phyloP scores from a whole-genome alignment of 2,329 filamentous ascomycete genomes.

The Pseudogymnoascus sp. region DNA sequence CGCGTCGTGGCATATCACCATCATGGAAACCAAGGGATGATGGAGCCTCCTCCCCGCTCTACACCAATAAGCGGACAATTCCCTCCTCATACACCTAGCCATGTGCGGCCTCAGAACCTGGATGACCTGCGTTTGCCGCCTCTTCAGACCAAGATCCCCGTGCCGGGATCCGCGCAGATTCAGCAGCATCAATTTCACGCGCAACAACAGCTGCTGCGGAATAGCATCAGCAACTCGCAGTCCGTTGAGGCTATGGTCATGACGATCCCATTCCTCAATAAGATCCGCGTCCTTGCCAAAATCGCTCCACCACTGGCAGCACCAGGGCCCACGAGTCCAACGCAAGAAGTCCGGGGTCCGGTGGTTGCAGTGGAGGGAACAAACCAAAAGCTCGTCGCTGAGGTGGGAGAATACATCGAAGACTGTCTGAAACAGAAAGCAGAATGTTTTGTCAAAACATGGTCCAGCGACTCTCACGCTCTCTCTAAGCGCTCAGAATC shows the following conservation, averaged over 20 bases:
- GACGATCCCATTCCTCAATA: conserved; percentile 66
- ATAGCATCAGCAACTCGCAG: conserved; percentile 33
- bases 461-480: conserved; percentile 15
- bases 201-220: conserved; percentile 25
- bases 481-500: not conserved
- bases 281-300: conserved; percentile 67
- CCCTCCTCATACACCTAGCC: conserved; percentile 15
- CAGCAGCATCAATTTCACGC: conserved; percentile 29
- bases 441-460: conserved; percentile 24
- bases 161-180: conserved; percentile 26
- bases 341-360: conserved; percentile 55
- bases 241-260: conserved; percentile 65
- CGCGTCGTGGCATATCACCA: conserved; percentile 14
- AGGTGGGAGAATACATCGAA: conserved; percentile 56
- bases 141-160: conserved; percentile 25
- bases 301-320: conserved; percentile 62
- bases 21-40: conserved; percentile 18
- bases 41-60: conserved; percentile 26
- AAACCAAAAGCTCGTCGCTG: conserved; percentile 41
- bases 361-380: conserved; percentile 80
- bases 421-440: conserved; percentile 24
- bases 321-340: conserved; percentile 28
- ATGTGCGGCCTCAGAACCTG: conserved; percentile 19
- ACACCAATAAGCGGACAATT: conserved; percentile 23
- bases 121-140: conserved; percentile 31